These are phyloP conservation scores for Naganishia kalamii DNA, from an alignment of 768 basidiomycete genomes.

Conservation along the genomic window DNA sequence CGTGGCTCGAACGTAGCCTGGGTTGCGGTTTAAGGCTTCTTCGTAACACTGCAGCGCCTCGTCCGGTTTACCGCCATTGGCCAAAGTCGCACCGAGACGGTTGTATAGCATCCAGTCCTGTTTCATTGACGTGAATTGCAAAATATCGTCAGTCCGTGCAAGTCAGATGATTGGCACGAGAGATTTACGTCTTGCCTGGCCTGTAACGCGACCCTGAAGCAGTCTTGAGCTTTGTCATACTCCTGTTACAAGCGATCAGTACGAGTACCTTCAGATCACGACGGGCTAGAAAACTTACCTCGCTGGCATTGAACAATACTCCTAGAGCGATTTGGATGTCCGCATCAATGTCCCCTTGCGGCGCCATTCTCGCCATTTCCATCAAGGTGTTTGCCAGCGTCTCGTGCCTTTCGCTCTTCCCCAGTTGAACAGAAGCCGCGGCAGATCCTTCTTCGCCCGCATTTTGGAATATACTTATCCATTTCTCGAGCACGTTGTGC, in stretches of 20 bases:
- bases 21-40: conserved; percentile 77
- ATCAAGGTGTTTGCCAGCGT: conserved; percentile 71
- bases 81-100: conserved; percentile 87
- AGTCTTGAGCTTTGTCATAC: conserved; percentile 85
- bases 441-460: background rate
- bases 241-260: conserved; percentile 54
- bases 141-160: background rate
- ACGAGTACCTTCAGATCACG: background rate
- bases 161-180: background rate
- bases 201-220: conserved; percentile 79
- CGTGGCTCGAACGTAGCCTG: conserved; percentile 84
- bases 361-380: conserved; percentile 62
- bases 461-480: conserved; percentile 52
- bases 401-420: conserved; percentile 34
- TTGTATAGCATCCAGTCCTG: conserved; percentile 92
- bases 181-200: conserved; percentile 71
- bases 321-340: conserved; percentile 94
- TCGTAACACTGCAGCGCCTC: conserved; percentile 84
- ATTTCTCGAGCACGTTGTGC: conserved; percentile 72
- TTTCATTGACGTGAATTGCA: no score
- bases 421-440: conserved; percentile 20
- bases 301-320: conserved; percentile 82
- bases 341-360: conserved; percentile 66
- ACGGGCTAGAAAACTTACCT: conserved; percentile 52
- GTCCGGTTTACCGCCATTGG: conserved; percentile 68